Conservation (phyloP, 495 filamentous ascomycete genomes). For the Xylaria palmicola region DNA sequence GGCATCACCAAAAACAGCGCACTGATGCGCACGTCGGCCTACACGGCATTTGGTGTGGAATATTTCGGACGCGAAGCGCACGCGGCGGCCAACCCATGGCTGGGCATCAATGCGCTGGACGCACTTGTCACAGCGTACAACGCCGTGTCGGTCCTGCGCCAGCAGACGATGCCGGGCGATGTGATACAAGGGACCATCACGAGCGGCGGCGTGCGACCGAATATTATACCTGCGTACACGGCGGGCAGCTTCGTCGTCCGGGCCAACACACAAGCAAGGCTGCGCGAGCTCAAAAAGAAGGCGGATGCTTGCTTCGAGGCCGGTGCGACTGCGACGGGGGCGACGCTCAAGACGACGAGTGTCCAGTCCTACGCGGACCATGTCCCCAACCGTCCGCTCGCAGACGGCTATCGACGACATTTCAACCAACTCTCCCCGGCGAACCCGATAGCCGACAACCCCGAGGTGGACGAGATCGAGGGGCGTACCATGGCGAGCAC, state of each 20-base stretch:
- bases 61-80: slow-evolving; percentile 53
- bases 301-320: slow-evolving; percentile 60
- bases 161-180: slow-evolving; percentile 62
- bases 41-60: slow-evolving; percentile 46
- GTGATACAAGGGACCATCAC: slow-evolving; percentile 60
- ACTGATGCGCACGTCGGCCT: slow-evolving; percentile 51
- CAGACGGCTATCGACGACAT: slow-evolving; percentile 48
- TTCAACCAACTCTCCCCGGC: slow-evolving; percentile 49
- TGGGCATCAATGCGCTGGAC: slow-evolving; percentile 63
- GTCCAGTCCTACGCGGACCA: slow-evolving; percentile 58
- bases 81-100: slow-evolving; percentile 64
- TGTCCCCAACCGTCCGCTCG: slow-evolving; percentile 59
- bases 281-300: slow-evolving; percentile 49
- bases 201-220: slow-evolving; percentile 58
- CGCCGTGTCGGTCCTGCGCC: slow-evolving; percentile 58
- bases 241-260: slow-evolving; percentile 54
- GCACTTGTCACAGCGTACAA: slow-evolving; percentile 63
- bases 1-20: slow-evolving; percentile 44
- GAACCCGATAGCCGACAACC: slow-evolving; percentile 40
- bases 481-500: slow-evolving; percentile 57
- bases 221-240: slow-evolving; percentile 61
- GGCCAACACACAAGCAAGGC: slow-evolving; percentile 45
- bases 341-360: slow-evolving; percentile 46
- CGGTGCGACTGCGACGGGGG: slow-evolving; percentile 61
- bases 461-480: slow-evolving; percentile 47